These are phyloP conservation scores for Sindora glabra DNA, from an alignment of 306 rosid genomes.

Conservation along the genomic window DNA sequence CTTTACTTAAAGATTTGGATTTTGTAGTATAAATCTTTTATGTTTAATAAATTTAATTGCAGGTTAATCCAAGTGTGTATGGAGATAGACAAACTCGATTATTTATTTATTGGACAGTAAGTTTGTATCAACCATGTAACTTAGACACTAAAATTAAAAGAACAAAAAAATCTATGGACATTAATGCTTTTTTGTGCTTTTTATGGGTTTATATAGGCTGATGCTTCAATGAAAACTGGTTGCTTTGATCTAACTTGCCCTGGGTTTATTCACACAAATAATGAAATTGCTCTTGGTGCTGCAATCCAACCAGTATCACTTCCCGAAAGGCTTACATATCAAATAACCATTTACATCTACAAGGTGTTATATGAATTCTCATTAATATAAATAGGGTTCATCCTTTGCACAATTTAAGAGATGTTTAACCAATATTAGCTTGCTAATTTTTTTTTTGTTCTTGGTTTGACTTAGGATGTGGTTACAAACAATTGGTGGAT, in stretches of 20 bases:
- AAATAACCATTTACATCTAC: conserved; percentile 29
- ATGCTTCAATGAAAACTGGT: conserved; percentile 49
- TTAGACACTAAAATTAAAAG: neutral
- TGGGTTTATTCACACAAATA: conserved; percentile 63
- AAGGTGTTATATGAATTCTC: conserved; percentile 16
- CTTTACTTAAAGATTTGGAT: neutral
- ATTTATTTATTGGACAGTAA: conserved; percentile 61
- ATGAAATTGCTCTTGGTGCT: conserved; percentile 46
- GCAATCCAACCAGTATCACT: conserved; percentile 32
- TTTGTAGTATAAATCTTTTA: neutral
- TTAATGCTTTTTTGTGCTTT: no score
- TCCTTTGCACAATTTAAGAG: neutral
- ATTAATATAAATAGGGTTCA: no score
- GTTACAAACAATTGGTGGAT: conserved; percentile 58
- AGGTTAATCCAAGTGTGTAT: conserved; percentile 61
- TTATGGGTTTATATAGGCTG: conserved; percentile 32
- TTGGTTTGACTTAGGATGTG: conserved; percentile 34
- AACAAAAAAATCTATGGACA: no score
- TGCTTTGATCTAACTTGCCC: conserved; percentile 75
- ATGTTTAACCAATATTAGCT: neutral
- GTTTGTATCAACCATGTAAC: conserved; percentile 1
- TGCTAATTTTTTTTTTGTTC: neutral
- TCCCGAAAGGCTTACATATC: conserved; percentile 33
- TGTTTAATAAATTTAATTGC: neutral
- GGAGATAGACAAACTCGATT: conserved; percentile 58